These are phyloP conservation scores for Pichia phayaonensis DNA, from an alignment of 805 yeast species.

Conservation along the genomic window DNA sequence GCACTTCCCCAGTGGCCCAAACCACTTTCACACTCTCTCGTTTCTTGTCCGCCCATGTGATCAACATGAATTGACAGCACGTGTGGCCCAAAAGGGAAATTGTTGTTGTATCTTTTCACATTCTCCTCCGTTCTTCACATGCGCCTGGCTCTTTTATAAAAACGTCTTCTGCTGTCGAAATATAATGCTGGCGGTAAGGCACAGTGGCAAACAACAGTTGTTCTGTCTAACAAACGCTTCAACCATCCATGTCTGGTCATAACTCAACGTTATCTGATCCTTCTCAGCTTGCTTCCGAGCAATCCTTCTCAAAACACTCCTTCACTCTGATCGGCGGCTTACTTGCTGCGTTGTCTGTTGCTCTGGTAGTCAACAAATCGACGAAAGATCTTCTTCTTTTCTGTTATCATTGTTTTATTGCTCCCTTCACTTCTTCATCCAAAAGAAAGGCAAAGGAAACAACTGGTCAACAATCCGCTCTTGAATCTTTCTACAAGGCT, in stretches of 20 bases:
- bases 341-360: neutral
- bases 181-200: no score
- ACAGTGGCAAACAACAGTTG: neutral
- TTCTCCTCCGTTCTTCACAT: neutral
- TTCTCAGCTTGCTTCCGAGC: neutral
- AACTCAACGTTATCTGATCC: neutral
- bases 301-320: neutral
- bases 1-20: no score
- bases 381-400: conserved; percentile 18
- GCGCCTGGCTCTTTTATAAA: neutral
- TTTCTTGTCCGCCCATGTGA: neutral
- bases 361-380: neutral
- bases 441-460: conserved; percentile 20
- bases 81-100: neutral
- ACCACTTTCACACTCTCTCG: no score
- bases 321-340: neutral
- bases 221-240: neutral
- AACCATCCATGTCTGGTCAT: neutral
- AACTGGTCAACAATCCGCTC: conserved; percentile 46
- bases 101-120: neutral
- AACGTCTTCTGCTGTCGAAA: no score
- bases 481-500: conserved; percentile 64
- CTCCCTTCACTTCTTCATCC: conserved; percentile 40
- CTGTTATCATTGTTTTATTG: conserved; percentile 48
- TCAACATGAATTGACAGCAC: neutral